Evolutionary conservation across 305 asterid genomes (phyloP).

Genomic region (Plantago coronopus): DNA sequence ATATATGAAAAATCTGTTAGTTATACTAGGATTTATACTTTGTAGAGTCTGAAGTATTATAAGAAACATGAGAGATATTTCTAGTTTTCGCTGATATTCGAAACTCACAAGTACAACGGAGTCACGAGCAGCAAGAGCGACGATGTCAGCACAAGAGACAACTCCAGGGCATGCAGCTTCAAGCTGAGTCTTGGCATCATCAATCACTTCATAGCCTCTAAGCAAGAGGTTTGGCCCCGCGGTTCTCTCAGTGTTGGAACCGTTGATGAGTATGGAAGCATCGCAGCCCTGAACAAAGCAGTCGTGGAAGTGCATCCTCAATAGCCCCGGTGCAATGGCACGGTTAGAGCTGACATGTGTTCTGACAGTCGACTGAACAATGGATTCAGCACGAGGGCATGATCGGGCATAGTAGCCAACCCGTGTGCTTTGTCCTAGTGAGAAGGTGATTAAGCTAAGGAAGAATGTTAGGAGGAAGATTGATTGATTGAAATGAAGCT

Average conservation of each 20-base stretch:
- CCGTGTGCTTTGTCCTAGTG: slow-evolving; percentile 49
- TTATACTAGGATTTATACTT: neutral
- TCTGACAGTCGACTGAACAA: slow-evolving; percentile 37
- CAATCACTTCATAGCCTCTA: slow-evolving; percentile 59
- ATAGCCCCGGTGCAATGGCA: slow-evolving; percentile 46
- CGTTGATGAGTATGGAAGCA: slow-evolving; percentile 52
- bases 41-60: neutral
- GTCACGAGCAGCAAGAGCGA: slow-evolving; percentile 71
- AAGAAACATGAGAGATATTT: neutral
- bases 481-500: neutral
- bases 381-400: slow-evolving; percentile 50
- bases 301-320: slow-evolving; percentile 72
- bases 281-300: slow-evolving; percentile 75
- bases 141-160: slow-evolving; percentile 76
- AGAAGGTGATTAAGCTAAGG: slow-evolving; percentile 22
- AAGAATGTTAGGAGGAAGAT: neutral
- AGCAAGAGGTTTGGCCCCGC: slow-evolving; percentile 45
- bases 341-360: slow-evolving; percentile 36
- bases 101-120: slow-evolving; percentile 32
- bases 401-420: slow-evolving; percentile 48
- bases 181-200: slow-evolving; percentile 52
- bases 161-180: slow-evolving; percentile 51
- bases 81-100: too few species aligned
- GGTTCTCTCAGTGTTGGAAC: slow-evolving; percentile 45
- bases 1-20: neutral